Evolutionary conservation across 2,329 filamentous ascomycete genomes (phyloP), one percentile per base, ranked within the genome.

Genomic region (Gnomoniopsis smithogilvyi): DNA sequence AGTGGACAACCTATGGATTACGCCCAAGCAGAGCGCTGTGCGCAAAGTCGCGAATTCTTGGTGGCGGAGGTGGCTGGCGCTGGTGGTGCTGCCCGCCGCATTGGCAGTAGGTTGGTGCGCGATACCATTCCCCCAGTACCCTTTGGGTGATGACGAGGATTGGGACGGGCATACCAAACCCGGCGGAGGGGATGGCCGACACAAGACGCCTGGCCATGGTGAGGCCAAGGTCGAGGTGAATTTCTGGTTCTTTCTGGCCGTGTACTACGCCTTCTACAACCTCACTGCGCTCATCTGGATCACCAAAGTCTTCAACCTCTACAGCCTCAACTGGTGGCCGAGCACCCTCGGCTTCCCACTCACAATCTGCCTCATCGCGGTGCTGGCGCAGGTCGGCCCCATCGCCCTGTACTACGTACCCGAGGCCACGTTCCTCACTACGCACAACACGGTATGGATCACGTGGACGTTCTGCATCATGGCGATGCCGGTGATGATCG

Each of bases 221-320:
- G 77, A 80, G 64, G 83, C 85, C 6, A 76, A 81, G 46, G 86
- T 89, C 4, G 80, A 83, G 62, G 81, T 89, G 64, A 87, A 87
- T 73, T 89, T 89, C 67, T 89, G 86, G 86, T 88, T 88, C 76
- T 89, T 89, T 67, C 75, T 89, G 41, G 81, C 88, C 51, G 81
- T 88, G 58, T 89, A 88, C 73, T 89, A 89, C 69, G 84, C 85
- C 58, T 82, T 88, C 64, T 89, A 89, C 72, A 88, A 86, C 68
- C 67, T 88, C 24, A 87, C 84, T 4, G 86, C 86, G 2, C 73
- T 89, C 65, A 81, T 87, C 62, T 89, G 86, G 85, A 88, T 89
- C 68, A 89, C 86, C 51, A 89, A 88, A 67, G 80, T 89, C 6
- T 89, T 89, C 70, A 89, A 89, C 66, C 77, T 89, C 22, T 89